These are phyloP conservation scores for Rhazya stricta DNA, from an alignment of 257 asterid genomes.

Conservation along the genomic window DNA sequence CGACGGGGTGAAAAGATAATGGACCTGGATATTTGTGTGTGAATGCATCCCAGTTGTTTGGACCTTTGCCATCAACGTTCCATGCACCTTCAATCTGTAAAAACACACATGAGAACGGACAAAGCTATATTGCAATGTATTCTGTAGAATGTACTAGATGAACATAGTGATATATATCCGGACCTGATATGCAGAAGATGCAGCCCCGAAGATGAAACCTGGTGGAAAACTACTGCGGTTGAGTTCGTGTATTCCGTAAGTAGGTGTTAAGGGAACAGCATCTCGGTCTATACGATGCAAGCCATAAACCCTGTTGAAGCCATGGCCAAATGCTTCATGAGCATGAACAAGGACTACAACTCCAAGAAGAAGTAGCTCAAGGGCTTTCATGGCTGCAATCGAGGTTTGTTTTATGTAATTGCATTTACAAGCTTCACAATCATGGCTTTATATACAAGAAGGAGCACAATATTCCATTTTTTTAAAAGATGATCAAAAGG, in stretches of 20 bases:
- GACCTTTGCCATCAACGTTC: conserved; percentile 17
- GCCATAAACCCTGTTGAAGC: background rate
- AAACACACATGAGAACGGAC: background rate
- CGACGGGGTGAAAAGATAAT: too few species aligned
- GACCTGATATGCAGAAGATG: conserved; percentile 18
- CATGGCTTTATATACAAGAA: too few species aligned
- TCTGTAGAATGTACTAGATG: too few species aligned
- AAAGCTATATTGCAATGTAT: background rate
- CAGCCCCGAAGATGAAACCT: conserved; percentile 14
- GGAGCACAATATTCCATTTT: too few species aligned
- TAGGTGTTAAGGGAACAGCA: background rate
- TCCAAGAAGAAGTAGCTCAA: background rate
- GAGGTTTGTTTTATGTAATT: too few species aligned
- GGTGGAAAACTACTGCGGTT: conserved; percentile 13
- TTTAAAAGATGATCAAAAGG: too few species aligned
- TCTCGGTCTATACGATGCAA: background rate
- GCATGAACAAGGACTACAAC: background rate
- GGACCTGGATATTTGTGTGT: conserved; percentile 16
- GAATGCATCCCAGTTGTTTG: conserved; percentile 9
- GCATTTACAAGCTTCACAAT: too few species aligned
- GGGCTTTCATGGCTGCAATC: background rate
- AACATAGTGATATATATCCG: too few species aligned
- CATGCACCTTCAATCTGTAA: conserved; percentile 17
- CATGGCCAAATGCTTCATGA: background rate
- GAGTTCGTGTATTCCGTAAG: background rate